phyloP scores from a whole-genome alignment of 2,329 filamentous ascomycete species.

The Corynespora cassiicola region DNA sequence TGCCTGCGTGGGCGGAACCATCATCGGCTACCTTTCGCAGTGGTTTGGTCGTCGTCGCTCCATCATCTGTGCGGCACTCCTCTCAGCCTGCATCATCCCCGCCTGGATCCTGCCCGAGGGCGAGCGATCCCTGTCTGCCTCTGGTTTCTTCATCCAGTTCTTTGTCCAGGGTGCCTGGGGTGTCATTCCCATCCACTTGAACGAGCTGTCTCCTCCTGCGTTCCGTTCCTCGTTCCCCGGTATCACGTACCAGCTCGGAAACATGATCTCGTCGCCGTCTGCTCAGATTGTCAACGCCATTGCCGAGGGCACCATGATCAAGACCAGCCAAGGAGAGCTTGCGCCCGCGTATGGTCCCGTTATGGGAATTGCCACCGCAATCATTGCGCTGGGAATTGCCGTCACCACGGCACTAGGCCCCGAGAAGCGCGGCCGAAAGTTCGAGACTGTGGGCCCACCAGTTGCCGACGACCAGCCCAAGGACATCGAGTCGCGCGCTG shows the following conservation, averaged over 20 bases:
- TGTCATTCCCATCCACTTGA: slow-evolving; percentile 69
- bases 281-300: slow-evolving; percentile 81
- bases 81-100: slow-evolving; percentile 69
- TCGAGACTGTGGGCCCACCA: slow-evolving; percentile 66
- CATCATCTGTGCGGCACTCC: slow-evolving; percentile 67
- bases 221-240: slow-evolving; percentile 76
- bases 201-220: slow-evolving; percentile 73
- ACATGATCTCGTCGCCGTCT: slow-evolving; percentile 75
- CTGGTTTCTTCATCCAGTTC: slow-evolving; percentile 72
- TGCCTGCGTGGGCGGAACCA: slow-evolving; percentile 75
- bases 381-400: slow-evolving; percentile 74
- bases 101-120: slow-evolving; percentile 73
- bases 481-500: slow-evolving; percentile 42
- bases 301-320: slow-evolving; percentile 63
- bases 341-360: slow-evolving; percentile 76
- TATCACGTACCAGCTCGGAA: slow-evolving; percentile 76
- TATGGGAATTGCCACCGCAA: slow-evolving; percentile 79
- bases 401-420: slow-evolving; percentile 74
- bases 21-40: slow-evolving; percentile 77
- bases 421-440: slow-evolving; percentile 74
- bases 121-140: slow-evolving; percentile 66
- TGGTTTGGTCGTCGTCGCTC: slow-evolving; percentile 75
- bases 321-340: slow-evolving; percentile 58
- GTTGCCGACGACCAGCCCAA: slow-evolving; percentile 44
- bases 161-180: slow-evolving; percentile 54